Base-by-base conservation (phyloP, 345 rosid species). In the Reutealis trisperma region DNA sequence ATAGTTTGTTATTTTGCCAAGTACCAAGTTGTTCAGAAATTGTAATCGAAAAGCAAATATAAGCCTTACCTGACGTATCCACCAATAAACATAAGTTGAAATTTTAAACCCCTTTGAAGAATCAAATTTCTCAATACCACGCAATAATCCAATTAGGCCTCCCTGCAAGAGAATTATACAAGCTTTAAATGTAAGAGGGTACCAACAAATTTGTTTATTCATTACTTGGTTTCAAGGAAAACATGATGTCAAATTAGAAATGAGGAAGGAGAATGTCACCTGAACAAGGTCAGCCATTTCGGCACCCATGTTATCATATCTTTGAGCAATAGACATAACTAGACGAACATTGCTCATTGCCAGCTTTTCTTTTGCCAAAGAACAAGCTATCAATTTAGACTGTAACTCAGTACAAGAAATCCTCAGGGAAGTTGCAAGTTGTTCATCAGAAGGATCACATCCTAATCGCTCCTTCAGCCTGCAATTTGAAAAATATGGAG, bases 251-350 rank as follows among this genome's bases (percentile, higher is more conserved):
- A 30, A 55, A 60, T 22, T 58, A 59, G 63, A 79, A 82, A 18
- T 57, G 18, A 41, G 54, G 49, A 78, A 75, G 44, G 75, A 76
- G 68, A 67, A 55, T 80, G 68, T 54, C 60, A 96, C 98, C 96
- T 96, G 99, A 83, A 96, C 92, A 80, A 96, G 99, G 84, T 96
- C 99, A 80, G 94, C 85, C 98, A 96, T 90, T 85, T 96, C 93
- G 68, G 88, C 92, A 76, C 94, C 99, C 97, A 90, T 86, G 86
- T 89, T 90, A 77, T 92, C 91, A 49, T 93, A 92, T 82, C 90
- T 86, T 81, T 96, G 94, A 83, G 99, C 99, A 47, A 96, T 93
- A 25, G 97, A 92, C 94, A 96, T 84, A 78, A 96, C 99, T 62
- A 96, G 85, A 64, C 99, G 98, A 63, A 96, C 97, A 79, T 96